phyloP scores from a whole-genome alignment of 257 asterid genomes.

The Ballota nigra region DNA sequence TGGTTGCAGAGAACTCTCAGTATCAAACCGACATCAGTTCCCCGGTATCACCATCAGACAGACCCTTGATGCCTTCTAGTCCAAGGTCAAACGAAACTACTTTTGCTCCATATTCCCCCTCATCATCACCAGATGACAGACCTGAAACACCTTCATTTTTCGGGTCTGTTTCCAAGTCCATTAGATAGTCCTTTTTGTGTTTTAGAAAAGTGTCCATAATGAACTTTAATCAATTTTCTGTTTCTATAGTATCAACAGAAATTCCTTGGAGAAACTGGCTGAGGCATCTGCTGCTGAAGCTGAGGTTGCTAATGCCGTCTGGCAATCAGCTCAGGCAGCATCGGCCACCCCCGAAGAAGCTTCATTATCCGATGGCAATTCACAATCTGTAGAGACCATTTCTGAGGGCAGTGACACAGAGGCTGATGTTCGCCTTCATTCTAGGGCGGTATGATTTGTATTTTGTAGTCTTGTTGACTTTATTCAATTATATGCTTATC shows the following conservation, averaged over 20 bases:
- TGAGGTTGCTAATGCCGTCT: constrained; percentile 89
- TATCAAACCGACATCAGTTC: constrained; percentile 59
- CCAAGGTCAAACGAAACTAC: constrained; percentile 49
- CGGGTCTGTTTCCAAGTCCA: constrained; percentile 49
- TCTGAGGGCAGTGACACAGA: constrained; percentile 82
- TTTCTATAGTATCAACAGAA: constrained; percentile 59
- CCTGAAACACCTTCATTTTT: constrained; percentile 50
- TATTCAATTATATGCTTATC: constrained; percentile 1
- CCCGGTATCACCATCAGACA: constrained; percentile 49
- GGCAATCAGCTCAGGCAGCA: constrained; percentile 89
- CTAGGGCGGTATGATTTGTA: constrained; percentile 78
- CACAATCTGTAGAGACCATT: constrained; percentile 65
- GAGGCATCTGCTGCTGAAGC: constrained; percentile 99
- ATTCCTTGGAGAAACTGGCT: constrained; percentile 83
- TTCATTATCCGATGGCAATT: constrained; percentile 64
- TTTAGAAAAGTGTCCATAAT: constrained; percentile 1
- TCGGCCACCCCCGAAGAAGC: constrained; percentile 71
- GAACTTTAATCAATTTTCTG: constrained; percentile 14
- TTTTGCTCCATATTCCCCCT: constrained; percentile 37
- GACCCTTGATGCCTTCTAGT: constrained; percentile 39
- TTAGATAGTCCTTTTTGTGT: constrained; percentile 13
- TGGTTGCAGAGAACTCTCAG: constrained; percentile 87
- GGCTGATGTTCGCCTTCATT: constrained; percentile 88
- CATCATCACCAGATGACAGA: constrained; percentile 47
- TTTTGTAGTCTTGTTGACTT: neutral